phyloP scores from a whole-genome alignment of 164 flowering plant species.

The Nelumbo lutea region DNA sequence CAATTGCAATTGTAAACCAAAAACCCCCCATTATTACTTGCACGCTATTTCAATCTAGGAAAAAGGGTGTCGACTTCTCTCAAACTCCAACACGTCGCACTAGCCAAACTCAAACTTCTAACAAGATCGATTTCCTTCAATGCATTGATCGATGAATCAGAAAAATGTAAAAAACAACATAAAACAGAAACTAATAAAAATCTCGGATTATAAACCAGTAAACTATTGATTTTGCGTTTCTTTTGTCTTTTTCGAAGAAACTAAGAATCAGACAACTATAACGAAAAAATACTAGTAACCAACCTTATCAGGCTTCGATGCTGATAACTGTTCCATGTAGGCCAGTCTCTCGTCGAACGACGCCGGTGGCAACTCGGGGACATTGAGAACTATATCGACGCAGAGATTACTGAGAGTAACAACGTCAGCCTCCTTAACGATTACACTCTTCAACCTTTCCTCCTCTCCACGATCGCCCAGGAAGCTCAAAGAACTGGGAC shows the following conservation, averaged over 20 bases:
- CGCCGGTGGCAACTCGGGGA: slow-evolving; percentile 72
- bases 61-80: no score
- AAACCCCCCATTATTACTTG: neutral
- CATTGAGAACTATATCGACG: slow-evolving; percentile 87
- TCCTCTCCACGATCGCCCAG: slow-evolving; percentile 12
- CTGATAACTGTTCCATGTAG: slow-evolving; percentile 63
- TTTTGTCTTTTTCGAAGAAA: no score
- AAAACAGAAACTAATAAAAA: no score
- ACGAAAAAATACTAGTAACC: neutral
- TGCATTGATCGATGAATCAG: no score
- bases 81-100: no score
- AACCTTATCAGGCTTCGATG: slow-evolving; percentile 75
- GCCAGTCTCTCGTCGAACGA: slow-evolving; percentile 47
- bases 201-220: no score
- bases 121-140: no score
- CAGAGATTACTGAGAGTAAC: slow-evolving; percentile 88
- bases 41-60: neutral
- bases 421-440: slow-evolving; percentile 46
- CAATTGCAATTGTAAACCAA: neutral
- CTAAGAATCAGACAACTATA: no score
- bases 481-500: neutral
- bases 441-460: slow-evolving; percentile 15
- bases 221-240: no score
- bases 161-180: no score
- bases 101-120: no score